Percentiles rank a stretch among this genome's conserved stretches.
Conservation (phyloP, 2,329 filamentous ascomycete species). For the Xylariaceae sp. region DNA sequence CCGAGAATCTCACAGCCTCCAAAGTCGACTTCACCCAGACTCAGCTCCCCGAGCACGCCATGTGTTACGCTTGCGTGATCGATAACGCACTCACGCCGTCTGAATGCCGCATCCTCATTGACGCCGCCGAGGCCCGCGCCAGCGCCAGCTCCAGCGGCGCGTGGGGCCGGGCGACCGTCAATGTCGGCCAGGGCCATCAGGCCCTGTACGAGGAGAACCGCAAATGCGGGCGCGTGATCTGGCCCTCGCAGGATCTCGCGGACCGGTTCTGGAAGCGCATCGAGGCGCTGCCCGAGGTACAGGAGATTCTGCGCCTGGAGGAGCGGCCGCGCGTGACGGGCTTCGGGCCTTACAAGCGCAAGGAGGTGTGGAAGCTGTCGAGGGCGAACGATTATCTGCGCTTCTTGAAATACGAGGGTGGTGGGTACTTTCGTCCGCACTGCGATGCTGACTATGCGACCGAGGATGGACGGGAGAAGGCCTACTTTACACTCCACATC, state of each 20-base stretch:
- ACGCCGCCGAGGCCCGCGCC: constrained; percentile 45
- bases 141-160: constrained; percentile 31
- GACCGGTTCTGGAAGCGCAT: constrained; percentile 61
- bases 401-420: constrained; percentile 67
- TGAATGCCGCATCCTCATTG: constrained; percentile 57
- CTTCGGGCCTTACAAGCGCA: constrained; percentile 22
- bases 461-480: constrained; percentile 40
- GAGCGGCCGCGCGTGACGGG: constrained; percentile 27
- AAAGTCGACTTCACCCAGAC: constrained; percentile 51
- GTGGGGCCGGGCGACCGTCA: constrained; percentile 69
- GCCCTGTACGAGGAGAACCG: constrained; percentile 52
- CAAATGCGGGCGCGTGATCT: constrained; percentile 73
- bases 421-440: constrained; percentile 71
- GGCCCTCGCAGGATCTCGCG: constrained; percentile 61
- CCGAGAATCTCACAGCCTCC: constrained; percentile 40
- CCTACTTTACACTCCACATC: constrained; percentile 52
- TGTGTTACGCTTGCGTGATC: constrained; percentile 55
- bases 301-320: constrained; percentile 30
- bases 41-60: constrained; percentile 47
- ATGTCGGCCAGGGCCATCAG: constrained; percentile 59
- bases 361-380: constrained; percentile 33
- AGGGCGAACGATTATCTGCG: constrained; percentile 69
- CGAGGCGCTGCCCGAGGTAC: constrained; percentile 35
- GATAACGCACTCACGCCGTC: constrained; percentile 58
- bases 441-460: constrained; percentile 57